Conservation (phyloP, 2,329 filamentous ascomycete genomes). For the Alternaria alternata region DNA sequence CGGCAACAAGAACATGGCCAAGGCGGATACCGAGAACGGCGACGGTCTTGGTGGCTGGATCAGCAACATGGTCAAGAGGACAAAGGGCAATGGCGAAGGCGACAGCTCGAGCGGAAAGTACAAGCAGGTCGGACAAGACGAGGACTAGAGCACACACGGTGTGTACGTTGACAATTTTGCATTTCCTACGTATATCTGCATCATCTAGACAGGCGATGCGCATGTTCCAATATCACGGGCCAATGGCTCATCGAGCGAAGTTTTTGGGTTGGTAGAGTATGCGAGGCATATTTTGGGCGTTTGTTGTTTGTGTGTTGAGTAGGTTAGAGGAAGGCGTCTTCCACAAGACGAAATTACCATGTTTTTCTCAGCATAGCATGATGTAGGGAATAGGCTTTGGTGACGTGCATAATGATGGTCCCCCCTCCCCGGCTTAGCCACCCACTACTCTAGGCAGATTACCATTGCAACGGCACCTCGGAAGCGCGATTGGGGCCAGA, state of each 20-base stretch:
- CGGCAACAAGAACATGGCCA: slow-evolving; percentile 58
- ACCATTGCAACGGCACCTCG: background rate
- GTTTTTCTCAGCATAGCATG: background rate
- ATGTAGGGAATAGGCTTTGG: background rate
- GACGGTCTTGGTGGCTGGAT: slow-evolving; percentile 76
- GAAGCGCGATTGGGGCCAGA: slow-evolving; percentile 2
- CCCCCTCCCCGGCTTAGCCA: background rate
- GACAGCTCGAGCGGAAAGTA: slow-evolving; percentile 56
- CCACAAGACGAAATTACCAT: background rate
- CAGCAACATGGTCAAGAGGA: slow-evolving; percentile 68
- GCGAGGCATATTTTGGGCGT: slow-evolving; percentile 34
- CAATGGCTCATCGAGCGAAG: slow-evolving; percentile 27
- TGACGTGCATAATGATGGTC: slow-evolving; percentile 2
- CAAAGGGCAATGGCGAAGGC: slow-evolving; percentile 56
- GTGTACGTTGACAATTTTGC: slow-evolving; percentile 20
- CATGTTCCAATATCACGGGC: slow-evolving; percentile 38
- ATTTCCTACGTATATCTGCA: slow-evolving; percentile 32
- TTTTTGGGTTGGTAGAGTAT: slow-evolving; percentile 37
- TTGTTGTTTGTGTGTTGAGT: slow-evolving; percentile 4
- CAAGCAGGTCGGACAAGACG: slow-evolving; percentile 56
- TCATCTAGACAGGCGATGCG: slow-evolving; percentile 23
- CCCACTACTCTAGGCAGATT: background rate
- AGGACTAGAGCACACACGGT: slow-evolving; percentile 27
- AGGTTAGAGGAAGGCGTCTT: slow-evolving; percentile 13
- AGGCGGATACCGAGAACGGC: slow-evolving; percentile 38